phyloP scores from a whole-genome alignment of 2,329 filamentous ascomycete genomes.

The Magnaporthales sp. region DNA sequence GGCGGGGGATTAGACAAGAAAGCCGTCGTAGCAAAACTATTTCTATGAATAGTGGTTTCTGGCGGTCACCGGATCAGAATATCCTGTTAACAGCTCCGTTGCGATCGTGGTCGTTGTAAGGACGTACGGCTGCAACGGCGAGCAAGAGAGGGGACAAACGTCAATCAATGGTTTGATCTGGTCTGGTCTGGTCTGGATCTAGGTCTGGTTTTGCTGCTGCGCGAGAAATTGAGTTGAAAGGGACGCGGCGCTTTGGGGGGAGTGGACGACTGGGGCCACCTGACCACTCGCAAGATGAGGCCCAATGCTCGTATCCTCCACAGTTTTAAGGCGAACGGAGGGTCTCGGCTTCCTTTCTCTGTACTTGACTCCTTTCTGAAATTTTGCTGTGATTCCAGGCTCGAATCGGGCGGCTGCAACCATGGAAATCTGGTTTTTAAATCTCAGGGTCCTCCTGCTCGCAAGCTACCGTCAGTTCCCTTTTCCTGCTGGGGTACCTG shows the following conservation, averaged over 20 bases:
- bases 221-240: background rate
- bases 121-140: background rate
- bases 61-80: background rate
- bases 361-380: background rate
- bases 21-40: background rate
- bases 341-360: background rate
- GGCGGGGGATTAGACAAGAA: background rate
- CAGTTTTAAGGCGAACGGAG: background rate
- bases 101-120: background rate
- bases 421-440: background rate
- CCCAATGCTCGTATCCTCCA: background rate
- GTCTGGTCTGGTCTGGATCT: background rate
- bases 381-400: background rate
- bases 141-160: background rate
- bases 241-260: background rate
- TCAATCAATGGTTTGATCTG: no score
- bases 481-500: background rate
- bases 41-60: background rate
- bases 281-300: background rate
- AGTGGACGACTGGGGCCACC: background rate
- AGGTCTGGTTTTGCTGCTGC: background rate
- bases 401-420: background rate
- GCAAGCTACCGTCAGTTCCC: background rate
- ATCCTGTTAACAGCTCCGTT: background rate
- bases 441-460: background rate